Evolutionary conservation across 306 rosid species (phyloP), one percentile per base, ranked within the genome.

Genomic region (Rubus idaeus): DNA sequence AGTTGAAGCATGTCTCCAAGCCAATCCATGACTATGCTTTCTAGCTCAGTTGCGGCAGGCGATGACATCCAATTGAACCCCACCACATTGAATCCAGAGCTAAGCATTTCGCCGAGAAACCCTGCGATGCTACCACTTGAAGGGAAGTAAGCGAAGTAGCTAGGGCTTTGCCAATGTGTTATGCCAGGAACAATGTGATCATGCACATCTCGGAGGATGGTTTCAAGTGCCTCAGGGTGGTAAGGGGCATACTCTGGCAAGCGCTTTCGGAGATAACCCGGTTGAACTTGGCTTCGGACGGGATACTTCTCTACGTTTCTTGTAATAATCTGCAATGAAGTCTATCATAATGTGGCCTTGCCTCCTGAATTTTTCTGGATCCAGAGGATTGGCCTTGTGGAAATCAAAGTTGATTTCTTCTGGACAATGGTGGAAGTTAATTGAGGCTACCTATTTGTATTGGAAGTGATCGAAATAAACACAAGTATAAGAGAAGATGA

Each of bases 11-110:
- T 76, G n/a, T 76, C 44, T 6, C 66, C 86, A 42, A 83, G 47
- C 86, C 86, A 83, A 58, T 83, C 83, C 77, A 79, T 20, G 10
- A 79, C 79, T 20, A 75, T 40, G 44, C 6, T 76, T 64, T 83
- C 84, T 0, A 83, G 79, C 49, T 80, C 84, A 3, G 84, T 83
- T 0, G 73, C 81, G 0, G 81, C 84, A 0, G 84, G 87, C 1
- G 84, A 83, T 8, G 87, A 42, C 10, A 83, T 4, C 84, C 87
- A 83, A 40, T 20, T 83, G 70, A 83, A 79, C 4, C 81, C 84
- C 1, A 57, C 68, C 6, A 73, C 78, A 68, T 67, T 72, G 17
- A 83, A 67, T 45, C 79, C 73, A 2, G 81, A 23, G 16, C 53
- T 9, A 3, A 83, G 79, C 87, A 83, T 79, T 20, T 83, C 82